Evolutionary conservation across 139 green algal species (phyloP).

Genomic region (Asterochloris erici): DNA sequence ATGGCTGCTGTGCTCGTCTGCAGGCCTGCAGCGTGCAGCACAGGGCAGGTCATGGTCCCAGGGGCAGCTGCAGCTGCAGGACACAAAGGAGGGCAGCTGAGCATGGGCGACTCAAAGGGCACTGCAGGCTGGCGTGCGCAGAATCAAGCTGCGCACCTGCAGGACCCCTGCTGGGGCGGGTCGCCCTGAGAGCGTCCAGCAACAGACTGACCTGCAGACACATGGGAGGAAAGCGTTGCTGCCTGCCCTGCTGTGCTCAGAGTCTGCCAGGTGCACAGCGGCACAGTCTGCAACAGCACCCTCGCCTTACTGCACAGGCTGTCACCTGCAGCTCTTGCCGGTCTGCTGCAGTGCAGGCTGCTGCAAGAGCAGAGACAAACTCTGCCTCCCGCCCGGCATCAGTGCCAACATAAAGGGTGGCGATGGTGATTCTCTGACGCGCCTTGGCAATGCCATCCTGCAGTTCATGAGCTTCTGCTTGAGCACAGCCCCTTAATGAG

Average conservation of each 20-base stretch:
- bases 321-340: slow-evolving; percentile 2
- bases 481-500: not conserved
- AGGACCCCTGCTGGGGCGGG: slow-evolving; percentile 8
- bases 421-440: slow-evolving; percentile 18
- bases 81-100: not conserved
- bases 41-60: no score
- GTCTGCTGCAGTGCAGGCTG: not conserved
- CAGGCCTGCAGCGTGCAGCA: not conserved
- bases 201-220: slow-evolving; percentile 9
- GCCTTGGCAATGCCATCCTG: slow-evolving; percentile 10
- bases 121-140: not conserved
- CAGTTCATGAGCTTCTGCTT: not conserved
- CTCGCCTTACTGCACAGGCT: no score
- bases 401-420: slow-evolving; percentile 32
- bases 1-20: slow-evolving; percentile 29
- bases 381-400: slow-evolving; percentile 10
- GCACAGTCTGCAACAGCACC: no score
- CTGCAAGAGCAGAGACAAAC: slow-evolving; percentile 26
- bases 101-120: not conserved
- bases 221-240: no score
- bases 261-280: no score
- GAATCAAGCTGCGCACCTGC: not conserved
- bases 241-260: no score
- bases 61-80: not conserved
- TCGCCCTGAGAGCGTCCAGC: slow-evolving; percentile 31